A percentile compares a stretch with the other conserved stretches of the same genome.
These are phyloP conservation scores for Solanum acaule DNA, from an alignment of 257 asterid species.

Conservation along the genomic window DNA sequence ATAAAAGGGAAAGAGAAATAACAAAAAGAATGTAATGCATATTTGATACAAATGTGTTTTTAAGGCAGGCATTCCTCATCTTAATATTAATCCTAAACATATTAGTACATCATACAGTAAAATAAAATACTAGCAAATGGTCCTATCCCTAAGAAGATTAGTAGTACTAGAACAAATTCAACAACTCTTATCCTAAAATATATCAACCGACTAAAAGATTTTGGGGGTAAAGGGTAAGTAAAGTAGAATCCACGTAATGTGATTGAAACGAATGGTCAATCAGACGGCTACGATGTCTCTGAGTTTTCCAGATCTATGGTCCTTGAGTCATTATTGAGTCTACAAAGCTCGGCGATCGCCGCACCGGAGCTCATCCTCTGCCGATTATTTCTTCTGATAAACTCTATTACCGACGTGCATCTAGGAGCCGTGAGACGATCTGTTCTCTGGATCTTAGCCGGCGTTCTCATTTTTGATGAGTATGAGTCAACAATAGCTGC, in stretches of 20 bases:
- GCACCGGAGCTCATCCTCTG: conserved; percentile 9
- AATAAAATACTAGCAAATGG: background rate
- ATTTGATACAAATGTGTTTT: background rate
- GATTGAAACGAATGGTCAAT: background rate
- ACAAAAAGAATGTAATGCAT: background rate
- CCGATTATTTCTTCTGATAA: conserved; percentile 15
- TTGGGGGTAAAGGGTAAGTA: background rate
- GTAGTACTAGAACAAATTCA: background rate
- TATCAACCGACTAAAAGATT: background rate
- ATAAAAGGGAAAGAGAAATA: background rate
- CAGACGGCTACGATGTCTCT: conserved; percentile 15
- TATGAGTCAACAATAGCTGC: background rate
- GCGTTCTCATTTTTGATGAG: background rate
- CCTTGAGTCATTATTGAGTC: conserved; percentile 1
- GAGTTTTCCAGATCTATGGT: conserved; percentile 18
- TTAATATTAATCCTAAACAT: background rate
- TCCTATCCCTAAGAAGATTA: background rate
- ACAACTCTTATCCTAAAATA: conserved; percentile 7
- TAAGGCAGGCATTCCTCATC: background rate
- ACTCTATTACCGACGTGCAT: conserved; percentile 7
- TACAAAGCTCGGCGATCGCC: conserved; percentile 7
- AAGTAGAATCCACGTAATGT: background rate
- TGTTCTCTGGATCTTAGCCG: conserved; percentile 2
- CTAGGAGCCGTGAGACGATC: conserved; percentile 13
- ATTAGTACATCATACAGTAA: background rate